phyloP scores from a whole-genome alignment of 768 basidiomycete genomes.

The Russula sp. region DNA sequence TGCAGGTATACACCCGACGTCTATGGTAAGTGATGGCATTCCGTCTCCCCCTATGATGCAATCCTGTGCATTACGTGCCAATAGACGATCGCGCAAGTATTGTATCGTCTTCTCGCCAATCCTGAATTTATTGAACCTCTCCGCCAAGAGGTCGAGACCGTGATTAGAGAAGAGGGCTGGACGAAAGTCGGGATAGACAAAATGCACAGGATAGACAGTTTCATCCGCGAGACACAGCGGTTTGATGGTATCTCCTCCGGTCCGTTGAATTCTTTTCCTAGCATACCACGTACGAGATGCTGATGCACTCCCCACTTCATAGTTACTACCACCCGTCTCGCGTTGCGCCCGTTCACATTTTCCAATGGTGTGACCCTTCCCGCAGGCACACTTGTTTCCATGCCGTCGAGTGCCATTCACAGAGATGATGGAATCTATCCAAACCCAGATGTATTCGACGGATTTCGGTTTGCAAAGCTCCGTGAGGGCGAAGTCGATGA shows the following conservation, averaged over 20 bases:
- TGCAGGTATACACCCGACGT: constrained; percentile 38
- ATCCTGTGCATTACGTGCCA: not conserved
- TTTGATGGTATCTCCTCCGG: constrained; percentile 21
- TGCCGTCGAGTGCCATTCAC: constrained; percentile 38
- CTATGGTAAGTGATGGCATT: constrained; percentile 33
- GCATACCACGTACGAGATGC: not conserved
- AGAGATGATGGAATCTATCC: constrained; percentile 44
- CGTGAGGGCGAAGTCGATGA: constrained; percentile 30
- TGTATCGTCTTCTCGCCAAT: constrained; percentile 31
- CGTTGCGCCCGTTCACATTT: constrained; percentile 34
- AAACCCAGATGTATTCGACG: constrained; percentile 42
- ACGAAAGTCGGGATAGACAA: constrained; percentile 14
- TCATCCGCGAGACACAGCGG: constrained; percentile 37
- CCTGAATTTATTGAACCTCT: constrained; percentile 33
- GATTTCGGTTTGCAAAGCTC: constrained; percentile 41
- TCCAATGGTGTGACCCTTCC: constrained; percentile 41
- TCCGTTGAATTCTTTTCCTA: not conserved
- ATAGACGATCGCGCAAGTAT: constrained; percentile 19
- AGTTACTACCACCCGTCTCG: constrained; percentile 32
- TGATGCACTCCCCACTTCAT: not conserved
- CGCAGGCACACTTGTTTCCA: constrained; percentile 41
- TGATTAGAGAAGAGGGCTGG: constrained; percentile 20
- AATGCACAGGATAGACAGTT: constrained; percentile 39
- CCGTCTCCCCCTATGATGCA: too few relatives aligned
- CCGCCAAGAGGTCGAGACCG: constrained; percentile 32